Evolutionary conservation across 345 rosid genomes (phyloP), one percentile per base, ranked within the genome.

Genomic region (Noccaea caerulescens): DNA sequence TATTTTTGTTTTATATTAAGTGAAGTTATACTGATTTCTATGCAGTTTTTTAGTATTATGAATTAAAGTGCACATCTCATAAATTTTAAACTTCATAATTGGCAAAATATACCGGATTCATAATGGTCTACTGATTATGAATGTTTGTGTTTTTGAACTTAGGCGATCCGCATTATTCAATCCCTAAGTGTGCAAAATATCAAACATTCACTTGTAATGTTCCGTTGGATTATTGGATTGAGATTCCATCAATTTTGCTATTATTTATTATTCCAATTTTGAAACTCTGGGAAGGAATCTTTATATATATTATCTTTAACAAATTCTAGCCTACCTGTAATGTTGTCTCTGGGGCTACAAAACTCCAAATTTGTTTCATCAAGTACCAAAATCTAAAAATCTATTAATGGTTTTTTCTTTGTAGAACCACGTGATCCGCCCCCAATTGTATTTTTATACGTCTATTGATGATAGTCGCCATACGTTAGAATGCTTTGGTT

Each of bases 311-410:
- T 3, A 27, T 27, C 3, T 27, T 27, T 2, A 27, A 27, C 30
- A 27, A 14, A 53, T 43, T 68, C 5, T 54, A 68, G 72, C 34
- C 14, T 55, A 43, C 33, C 62, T 54, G 62, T 55, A 8, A 68
- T 66, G 16, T 66, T 51, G 51, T 66, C 52, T 41, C 2, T 14
- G 32, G 9, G 32, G 43, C 36, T 53, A 10, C 46, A 62, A 62
- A 43, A n/a, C 18, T 63, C 69, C 63, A 72, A 63, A 53, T 37
- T 53, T 53, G n/a, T 12, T 72, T 43, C 52, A 44, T 53, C 60
- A 30, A 42, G 8, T 65, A 47, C 5, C 18, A n/a, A 3, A 6
- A 3, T 41, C 8, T 52, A 3, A 14, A 61, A 45, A 9, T 46
- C 13, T 59, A 13, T 30, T 27, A 27, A 25, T 58, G 11, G 3